Conservation (phyloP, 352 stramenopile genomes). For the Phytophthora citricola region DNA sequence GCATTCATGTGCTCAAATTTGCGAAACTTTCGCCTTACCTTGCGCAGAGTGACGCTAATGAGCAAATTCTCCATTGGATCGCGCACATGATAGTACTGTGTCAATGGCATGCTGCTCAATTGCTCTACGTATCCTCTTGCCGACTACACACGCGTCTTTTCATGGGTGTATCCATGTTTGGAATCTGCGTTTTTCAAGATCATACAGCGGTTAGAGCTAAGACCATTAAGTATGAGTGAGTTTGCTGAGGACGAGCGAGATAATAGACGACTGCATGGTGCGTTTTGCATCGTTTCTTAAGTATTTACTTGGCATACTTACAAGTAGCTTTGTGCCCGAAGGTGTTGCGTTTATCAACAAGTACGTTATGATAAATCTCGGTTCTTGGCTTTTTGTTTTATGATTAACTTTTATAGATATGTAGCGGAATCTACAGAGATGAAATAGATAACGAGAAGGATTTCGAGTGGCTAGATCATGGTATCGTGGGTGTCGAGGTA, state of each 20-base stretch:
- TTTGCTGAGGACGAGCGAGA: slow-evolving; percentile 6
- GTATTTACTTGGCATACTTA: neutral
- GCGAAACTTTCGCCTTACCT: slow-evolving; percentile 40
- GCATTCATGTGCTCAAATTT: neutral
- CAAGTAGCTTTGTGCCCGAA: neutral
- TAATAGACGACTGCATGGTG: neutral
- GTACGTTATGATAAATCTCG: slow-evolving; percentile 1
- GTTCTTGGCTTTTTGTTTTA: too few species aligned
- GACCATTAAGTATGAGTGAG: slow-evolving; percentile 9
- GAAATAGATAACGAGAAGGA: slow-evolving; percentile 5
- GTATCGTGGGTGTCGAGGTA: slow-evolving; percentile 29
- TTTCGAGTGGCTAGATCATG: slow-evolving; percentile 17
- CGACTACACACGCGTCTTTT: slow-evolving; percentile 10
- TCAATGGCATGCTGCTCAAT: slow-evolving; percentile 37
- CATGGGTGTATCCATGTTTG: slow-evolving; percentile 19
- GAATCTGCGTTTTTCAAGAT: slow-evolving; percentile 28
- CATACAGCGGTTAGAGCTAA: neutral
- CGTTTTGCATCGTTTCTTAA: neutral
- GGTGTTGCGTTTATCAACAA: neutral
- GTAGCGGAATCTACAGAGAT: neutral
- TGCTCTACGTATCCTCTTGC: neutral
- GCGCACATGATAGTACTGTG: slow-evolving; percentile 74
- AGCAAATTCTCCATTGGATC: slow-evolving; percentile 78
- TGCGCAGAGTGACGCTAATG: slow-evolving; percentile 62
- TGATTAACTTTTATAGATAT: too few species aligned